Conservation (phyloP, 805 yeast species). For the Priceomyces carsonii region DNA sequence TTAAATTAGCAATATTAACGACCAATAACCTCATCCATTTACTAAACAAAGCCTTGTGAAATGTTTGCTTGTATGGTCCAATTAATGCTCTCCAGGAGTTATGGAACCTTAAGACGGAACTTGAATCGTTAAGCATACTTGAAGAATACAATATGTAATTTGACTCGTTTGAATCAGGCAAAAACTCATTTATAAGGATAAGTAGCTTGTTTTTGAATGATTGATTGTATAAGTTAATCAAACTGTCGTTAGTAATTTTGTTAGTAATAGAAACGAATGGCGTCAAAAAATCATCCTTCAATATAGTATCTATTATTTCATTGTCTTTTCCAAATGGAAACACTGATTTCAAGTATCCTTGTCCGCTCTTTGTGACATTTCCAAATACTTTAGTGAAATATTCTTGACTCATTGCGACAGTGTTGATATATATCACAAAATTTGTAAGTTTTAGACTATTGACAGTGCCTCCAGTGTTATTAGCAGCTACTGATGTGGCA, state of each 20-base stretch:
- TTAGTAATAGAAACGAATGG: slow-evolving; percentile 34
- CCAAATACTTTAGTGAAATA: slow-evolving; percentile 56
- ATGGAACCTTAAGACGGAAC: slow-evolving; percentile 50
- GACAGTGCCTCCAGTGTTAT: slow-evolving; percentile 22
- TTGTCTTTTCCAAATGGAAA: slow-evolving; percentile 41
- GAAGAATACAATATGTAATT: slow-evolving; percentile 32
- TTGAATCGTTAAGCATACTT: slow-evolving; percentile 26
- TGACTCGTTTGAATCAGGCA: slow-evolving; percentile 34
- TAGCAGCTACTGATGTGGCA: slow-evolving; percentile 20
- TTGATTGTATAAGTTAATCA: slow-evolving; percentile 51
- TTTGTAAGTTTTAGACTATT: slow-evolving; percentile 51
- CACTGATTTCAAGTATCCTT: slow-evolving; percentile 19
- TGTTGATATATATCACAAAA: slow-evolving; percentile 70
- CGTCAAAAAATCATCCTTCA: slow-evolving; percentile 31
- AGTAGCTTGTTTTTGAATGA: slow-evolving; percentile 45
- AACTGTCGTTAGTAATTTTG: slow-evolving; percentile 44
- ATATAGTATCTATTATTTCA: slow-evolving; percentile 30
- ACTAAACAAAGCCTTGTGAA: slow-evolving; percentile 50
- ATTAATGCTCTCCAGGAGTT: slow-evolving; percentile 65
- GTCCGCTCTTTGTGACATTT: slow-evolving; percentile 33
- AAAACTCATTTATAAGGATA: slow-evolving; percentile 44
- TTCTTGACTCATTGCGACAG: slow-evolving; percentile 61
- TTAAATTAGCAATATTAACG: slow-evolving; percentile 49
- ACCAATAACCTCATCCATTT: slow-evolving; percentile 53
- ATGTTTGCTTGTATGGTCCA: slow-evolving; percentile 61